These are phyloP conservation scores for Serendipita sp. DNA, from an alignment of 768 basidiomycete species.

Conservation along the genomic window DNA sequence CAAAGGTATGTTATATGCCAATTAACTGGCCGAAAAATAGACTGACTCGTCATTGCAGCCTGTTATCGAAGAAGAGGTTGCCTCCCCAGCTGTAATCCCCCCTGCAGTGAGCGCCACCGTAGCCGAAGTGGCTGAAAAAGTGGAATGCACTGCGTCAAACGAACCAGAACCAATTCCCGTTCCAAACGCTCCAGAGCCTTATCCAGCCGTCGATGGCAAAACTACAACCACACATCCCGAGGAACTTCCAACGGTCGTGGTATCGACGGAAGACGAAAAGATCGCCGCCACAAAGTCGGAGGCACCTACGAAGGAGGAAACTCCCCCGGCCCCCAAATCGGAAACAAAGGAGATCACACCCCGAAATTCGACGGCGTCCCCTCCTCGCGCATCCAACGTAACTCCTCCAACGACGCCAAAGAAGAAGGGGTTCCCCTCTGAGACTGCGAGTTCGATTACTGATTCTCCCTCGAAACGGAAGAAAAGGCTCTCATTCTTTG, in stretches of 20 bases:
- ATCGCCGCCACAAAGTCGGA: neutral
- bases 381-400: neutral
- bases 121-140: neutral
- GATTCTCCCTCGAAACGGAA: neutral
- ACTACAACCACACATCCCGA: neutral
- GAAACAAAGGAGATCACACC: neutral
- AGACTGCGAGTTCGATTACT: neutral
- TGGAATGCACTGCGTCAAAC: neutral
- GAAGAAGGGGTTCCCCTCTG: neutral
- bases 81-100: neutral
- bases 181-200: neutral
- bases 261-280: neutral
- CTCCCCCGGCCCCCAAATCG: neutral
- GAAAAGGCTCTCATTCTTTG: neutral
- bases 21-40: neutral
- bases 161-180: neutral
- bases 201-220: neutral
- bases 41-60: neutral
- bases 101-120: neutral
- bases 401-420: neutral
- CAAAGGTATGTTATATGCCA: neutral
- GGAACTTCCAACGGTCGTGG: neutral
- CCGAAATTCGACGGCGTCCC: neutral
- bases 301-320: neutral
- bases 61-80: neutral